Base-by-base conservation (phyloP, 2,329 filamentous ascomycete species). In the Setomelanomma holmii region DNA sequence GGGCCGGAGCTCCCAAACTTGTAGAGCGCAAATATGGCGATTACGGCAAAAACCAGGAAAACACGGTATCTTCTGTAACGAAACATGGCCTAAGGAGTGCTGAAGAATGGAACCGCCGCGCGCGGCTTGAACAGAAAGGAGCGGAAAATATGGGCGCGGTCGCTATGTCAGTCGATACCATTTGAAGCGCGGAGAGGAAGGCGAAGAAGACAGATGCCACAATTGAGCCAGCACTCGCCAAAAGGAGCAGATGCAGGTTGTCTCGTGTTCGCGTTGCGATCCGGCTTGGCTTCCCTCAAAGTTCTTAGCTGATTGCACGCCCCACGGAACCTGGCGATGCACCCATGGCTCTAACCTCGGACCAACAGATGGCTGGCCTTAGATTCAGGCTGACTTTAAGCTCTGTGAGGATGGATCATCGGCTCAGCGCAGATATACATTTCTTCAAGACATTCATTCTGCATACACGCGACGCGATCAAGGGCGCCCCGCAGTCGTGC, bases 11-110 rank as follows among this genome's bases (percentile, higher is more conserved):
- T 73, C 27, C 76, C 71, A 57, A 85, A 84, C 58, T 81, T 80
- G 62, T 85, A 78, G 46, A 86, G 69, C 3, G 78, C 77, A 54
- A 88, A 76, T 43, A 85, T 72, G 43, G 85, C 72, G 50, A 86
- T 69, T 55, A 83, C 72, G 48, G 85, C 80, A 61, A 82, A 81
- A 55, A 85, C 68, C 27, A 85, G 70, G 55, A 87, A 86, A 51
- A 86, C 77, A 53, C 86, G 82, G 66, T 87, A 87, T 68, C 86
- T 79, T 63, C 87, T 75, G 56, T 83, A 79, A 45, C 86, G 83
- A 51, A 84, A 72, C 81, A 88, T 86, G 63, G 49, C 52, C 21
- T n/a, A 46, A 46, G 43, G 43, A 51, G 39, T 33, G 49, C 38
- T 36, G 53, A 22, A 40, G 41, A 42, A 52, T 39, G 43, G 40